A percentile compares a stretch with the other conserved stretches of the same genome.
These are phyloP conservation scores for Thamnidium elegans DNA, from an alignment of 192 early-diverging fungal genomes.

Conservation along the genomic window DNA sequence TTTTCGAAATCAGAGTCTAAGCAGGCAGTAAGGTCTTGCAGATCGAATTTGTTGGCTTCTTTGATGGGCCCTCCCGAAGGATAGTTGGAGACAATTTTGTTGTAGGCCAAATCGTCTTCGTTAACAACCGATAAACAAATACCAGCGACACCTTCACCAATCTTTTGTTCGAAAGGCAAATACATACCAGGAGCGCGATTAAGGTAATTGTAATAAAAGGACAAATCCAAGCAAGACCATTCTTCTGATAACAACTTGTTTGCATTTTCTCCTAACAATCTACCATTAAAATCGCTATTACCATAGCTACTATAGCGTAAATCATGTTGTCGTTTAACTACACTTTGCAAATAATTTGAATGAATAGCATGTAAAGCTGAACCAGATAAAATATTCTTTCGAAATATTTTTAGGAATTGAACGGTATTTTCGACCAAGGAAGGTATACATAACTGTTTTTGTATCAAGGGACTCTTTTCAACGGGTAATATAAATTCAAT, in stretches of 20 bases:
- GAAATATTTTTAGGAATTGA: slow-evolving; percentile 61
- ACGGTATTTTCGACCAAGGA: slow-evolving; percentile 50
- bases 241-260: slow-evolving; percentile 6
- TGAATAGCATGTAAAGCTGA: slow-evolving; percentile 38
- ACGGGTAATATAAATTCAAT: slow-evolving; percentile 76
- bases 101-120: slow-evolving; percentile 22
- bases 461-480: slow-evolving; percentile 40
- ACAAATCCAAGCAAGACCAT: slow-evolving; percentile 31
- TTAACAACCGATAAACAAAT: slow-evolving; percentile 45
- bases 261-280: background rate
- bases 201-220: slow-evolving; percentile 51
- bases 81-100: background rate
- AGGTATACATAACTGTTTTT: slow-evolving; percentile 49
- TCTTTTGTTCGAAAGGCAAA: slow-evolving; percentile 40
- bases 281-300: background rate
- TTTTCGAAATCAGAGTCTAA: slow-evolving; percentile 15
- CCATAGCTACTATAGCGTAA: slow-evolving; percentile 32
- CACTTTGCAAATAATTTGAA: slow-evolving; percentile 39
- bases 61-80: background rate
- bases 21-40: slow-evolving; percentile 14
- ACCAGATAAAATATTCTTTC: slow-evolving; percentile 55
- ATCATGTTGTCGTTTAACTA: slow-evolving; percentile 40
- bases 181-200: slow-evolving; percentile 33
- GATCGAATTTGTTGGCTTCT: background rate
- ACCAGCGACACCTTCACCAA: slow-evolving; percentile 55